A percentile compares a stretch with the other conserved stretches of the same genome.
These are phyloP conservation scores for Amanita inopinata DNA, from an alignment of 768 basidiomycete species.

Conservation along the genomic window DNA sequence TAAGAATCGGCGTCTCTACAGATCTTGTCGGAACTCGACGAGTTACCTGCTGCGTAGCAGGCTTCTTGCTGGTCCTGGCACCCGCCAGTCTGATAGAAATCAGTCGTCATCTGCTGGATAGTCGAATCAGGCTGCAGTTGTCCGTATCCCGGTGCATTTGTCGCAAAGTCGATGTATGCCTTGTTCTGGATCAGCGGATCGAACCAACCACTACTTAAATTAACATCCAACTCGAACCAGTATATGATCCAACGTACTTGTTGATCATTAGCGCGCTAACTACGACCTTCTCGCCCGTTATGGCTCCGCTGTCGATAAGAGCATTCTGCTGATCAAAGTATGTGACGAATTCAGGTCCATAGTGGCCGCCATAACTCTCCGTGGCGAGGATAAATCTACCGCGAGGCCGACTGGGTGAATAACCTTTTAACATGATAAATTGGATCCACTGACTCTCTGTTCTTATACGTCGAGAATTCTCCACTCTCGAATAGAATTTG, in stretches of 20 bases:
- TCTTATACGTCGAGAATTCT: slow-evolving; percentile 40
- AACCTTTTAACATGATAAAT: background rate
- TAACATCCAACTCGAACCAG: background rate
- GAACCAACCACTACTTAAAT: slow-evolving; percentile 43
- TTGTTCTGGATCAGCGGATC: slow-evolving; percentile 56
- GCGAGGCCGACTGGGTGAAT: background rate
- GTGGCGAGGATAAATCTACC: slow-evolving; percentile 54
- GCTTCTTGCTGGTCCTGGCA: slow-evolving; percentile 45
- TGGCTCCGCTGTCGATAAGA: slow-evolving; percentile 31
- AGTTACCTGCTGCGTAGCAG: slow-evolving; percentile 46
- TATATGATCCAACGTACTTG: slow-evolving; percentile 28
- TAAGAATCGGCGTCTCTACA: slow-evolving; percentile 43
- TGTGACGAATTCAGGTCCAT: slow-evolving; percentile 53
- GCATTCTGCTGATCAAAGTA: slow-evolving; percentile 57
- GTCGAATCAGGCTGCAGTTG: slow-evolving; percentile 41
- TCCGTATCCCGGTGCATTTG: slow-evolving; percentile 57
- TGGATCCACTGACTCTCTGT: slow-evolving; percentile 35
- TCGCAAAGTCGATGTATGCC: slow-evolving; percentile 51
- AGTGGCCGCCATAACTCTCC: slow-evolving; percentile 63
- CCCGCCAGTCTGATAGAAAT: slow-evolving; percentile 38
- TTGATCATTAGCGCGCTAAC: slow-evolving; percentile 60
- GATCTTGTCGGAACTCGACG: slow-evolving; percentile 34
- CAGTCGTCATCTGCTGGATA: slow-evolving; percentile 34
- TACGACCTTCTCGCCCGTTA: slow-evolving; percentile 39
- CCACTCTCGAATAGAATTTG: slow-evolving; percentile 52